Evolutionary conservation across 2,329 filamentous ascomycete genomes (phyloP).

Genomic region (Zarea fungicola): DNA sequence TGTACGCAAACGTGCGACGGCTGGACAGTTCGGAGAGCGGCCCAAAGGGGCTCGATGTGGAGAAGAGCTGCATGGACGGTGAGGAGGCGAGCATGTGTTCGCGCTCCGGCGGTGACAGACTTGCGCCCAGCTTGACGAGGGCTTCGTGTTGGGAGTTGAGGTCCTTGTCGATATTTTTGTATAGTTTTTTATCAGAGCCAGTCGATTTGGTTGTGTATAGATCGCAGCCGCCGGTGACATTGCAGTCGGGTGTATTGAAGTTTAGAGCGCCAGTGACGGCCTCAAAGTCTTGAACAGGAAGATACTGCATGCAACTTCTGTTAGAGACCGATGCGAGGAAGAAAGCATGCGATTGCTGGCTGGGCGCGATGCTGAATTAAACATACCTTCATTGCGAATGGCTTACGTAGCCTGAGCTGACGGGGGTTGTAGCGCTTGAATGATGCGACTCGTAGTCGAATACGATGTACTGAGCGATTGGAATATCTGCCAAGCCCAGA

Average conservation of each 20-base stretch:
- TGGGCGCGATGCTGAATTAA: slow-evolving; percentile 1
- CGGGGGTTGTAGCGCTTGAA: not conserved
- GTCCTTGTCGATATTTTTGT: slow-evolving; percentile 89
- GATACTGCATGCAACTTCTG: slow-evolving; percentile 55
- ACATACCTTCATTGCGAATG: slow-evolving; percentile 35
- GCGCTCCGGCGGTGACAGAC: slow-evolving; percentile 77
- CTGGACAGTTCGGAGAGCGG: slow-evolving; percentile 82
- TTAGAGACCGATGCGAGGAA: slow-evolving; percentile 9
- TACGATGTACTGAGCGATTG: slow-evolving; percentile 1
- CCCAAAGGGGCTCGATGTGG: slow-evolving; percentile 86
- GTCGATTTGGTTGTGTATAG: slow-evolving; percentile 97
- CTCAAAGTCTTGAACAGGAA: slow-evolving; percentile 87
- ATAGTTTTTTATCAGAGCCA: slow-evolving; percentile 92
- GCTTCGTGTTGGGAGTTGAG: slow-evolving; percentile 89
- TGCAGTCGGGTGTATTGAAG: slow-evolving; percentile 89
- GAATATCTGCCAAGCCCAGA: not conserved
- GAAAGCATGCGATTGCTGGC: not conserved
- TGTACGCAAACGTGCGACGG: slow-evolving; percentile 87
- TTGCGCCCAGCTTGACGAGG: slow-evolving; percentile 77
- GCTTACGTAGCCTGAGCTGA: slow-evolving; percentile 1
- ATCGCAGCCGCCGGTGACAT: slow-evolving; percentile 89
- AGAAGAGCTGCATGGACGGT: slow-evolving; percentile 58
- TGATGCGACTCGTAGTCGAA: slow-evolving; percentile 11
- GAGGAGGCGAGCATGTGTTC: slow-evolving; percentile 61
- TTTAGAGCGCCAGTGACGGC: slow-evolving; percentile 88